Evolutionary conservation across 495 filamentous ascomycete species (phyloP), one percentile per base, ranked within the genome.

Genomic region (Podospora comata): DNA sequence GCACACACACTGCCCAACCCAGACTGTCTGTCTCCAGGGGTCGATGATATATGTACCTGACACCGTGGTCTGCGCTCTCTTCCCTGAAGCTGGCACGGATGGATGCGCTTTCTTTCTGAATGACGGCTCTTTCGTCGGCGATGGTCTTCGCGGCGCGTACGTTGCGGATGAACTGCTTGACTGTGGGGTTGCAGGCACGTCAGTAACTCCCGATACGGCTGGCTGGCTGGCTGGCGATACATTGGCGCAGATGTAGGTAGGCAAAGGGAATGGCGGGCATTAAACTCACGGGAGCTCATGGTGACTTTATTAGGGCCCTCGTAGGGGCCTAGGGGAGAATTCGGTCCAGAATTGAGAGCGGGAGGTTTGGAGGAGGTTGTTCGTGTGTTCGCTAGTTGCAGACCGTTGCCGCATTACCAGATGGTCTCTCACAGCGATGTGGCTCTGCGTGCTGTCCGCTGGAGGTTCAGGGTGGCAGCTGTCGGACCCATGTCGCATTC

Each of bases 101-200:
- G 60, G 94, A 91, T 64, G 95, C 96, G 80, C 95, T 98, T 82
- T 99, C 95, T 79, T 99, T 99, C 74, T 98, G 95, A 67, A 99
- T 95, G 28, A 98, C 95, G 27, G 94, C 93, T 73, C 95, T 88
- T 84, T 99, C 95, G 80, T 99, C 95, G 75, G 96, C 96, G 76
- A 99, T 95, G 34, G 95, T 99, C 85, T 99, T 99, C 64, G 95
- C 92, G 58, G 94, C 94, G 75, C 95, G 92, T 71, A 99, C 95
- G 83, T 97, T 97, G 77, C 95, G 93, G 81, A 99, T 99, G 83
- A 99, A 99, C 84, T 97, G 94, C 83, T 99, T 99, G 78, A 99
- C 94, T 97, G 73, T 44, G 72, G 56, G 67, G 69, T 65, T 65
- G 62, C 34, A 59, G 59, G 60, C 62, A 67, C 54, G 68, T 72